Evolutionary conservation across 2,329 filamentous ascomycete species (phyloP).

Genomic region (Boeremia lycopersici): DNA sequence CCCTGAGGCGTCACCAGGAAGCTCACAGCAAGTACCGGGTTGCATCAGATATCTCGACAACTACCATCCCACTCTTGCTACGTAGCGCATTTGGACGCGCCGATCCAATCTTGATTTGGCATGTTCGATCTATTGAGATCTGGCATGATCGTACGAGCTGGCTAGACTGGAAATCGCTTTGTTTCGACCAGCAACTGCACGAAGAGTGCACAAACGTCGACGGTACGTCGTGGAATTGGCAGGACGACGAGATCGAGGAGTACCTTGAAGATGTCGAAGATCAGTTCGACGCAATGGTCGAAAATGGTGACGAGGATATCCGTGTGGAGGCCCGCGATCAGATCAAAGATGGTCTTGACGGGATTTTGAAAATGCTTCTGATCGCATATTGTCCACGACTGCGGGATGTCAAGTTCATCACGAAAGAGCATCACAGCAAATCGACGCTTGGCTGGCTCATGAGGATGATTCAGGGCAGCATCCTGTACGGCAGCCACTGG

Average conservation of each 20-base stretch:
- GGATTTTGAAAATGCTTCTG: slow-evolving; percentile 15
- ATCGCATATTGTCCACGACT: slow-evolving; percentile 16
- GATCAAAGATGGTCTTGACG: slow-evolving; percentile 13
- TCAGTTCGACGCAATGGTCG: slow-evolving; percentile 7
- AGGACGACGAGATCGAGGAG: slow-evolving; percentile 3
- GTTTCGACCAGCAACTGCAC: slow-evolving; percentile 3
- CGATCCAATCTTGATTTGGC: slow-evolving; percentile 20
- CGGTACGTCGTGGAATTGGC: neutral
- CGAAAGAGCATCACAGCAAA: neutral
- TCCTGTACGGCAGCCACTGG: slow-evolving; percentile 3
- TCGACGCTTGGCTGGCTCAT: slow-evolving; percentile 17
- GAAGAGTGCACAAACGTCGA: neutral
- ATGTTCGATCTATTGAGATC: slow-evolving; percentile 20
- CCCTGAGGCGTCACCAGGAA: slow-evolving; percentile 18
- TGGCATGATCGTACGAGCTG: slow-evolving; percentile 20
- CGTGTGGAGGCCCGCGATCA: slow-evolving; percentile 6
- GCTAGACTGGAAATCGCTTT: slow-evolving; percentile 15
- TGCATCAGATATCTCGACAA: slow-evolving; percentile 17
- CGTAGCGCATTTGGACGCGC: slow-evolving; percentile 15
- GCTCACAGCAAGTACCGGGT: slow-evolving; percentile 18
- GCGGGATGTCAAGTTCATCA: slow-evolving; percentile 15
- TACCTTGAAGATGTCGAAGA: slow-evolving; percentile 8
- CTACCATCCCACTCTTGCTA: slow-evolving; percentile 16
- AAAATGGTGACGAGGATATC: neutral
- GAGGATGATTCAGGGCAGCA: slow-evolving; percentile 1